Percentiles rank a stretch among this genome's conserved stretches.
Evolutionary conservation across 768 basidiomycete genomes (phyloP).

Genomic region (Mycena amicta): DNA sequence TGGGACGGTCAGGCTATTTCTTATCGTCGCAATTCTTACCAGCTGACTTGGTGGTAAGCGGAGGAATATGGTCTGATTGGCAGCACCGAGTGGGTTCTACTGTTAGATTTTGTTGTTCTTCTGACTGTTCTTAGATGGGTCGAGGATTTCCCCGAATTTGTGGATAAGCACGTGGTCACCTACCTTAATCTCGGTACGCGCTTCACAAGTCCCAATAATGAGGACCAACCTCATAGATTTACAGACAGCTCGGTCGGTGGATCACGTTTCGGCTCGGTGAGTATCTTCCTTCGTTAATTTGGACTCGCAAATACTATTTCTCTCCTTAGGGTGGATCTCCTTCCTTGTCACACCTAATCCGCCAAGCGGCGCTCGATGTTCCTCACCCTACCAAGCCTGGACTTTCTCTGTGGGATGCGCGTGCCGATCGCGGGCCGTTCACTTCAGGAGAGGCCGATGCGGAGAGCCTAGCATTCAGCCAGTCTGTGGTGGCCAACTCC

Average conservation of each 20-base stretch:
- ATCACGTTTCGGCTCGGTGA: constrained; percentile 51
- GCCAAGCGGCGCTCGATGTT: constrained; percentile 65
- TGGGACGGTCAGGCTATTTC: constrained; percentile 72
- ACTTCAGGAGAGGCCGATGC: constrained; percentile 32
- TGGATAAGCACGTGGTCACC: constrained; percentile 76
- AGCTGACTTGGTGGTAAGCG: constrained; percentile 9
- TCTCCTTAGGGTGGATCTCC: constrained; percentile 1
- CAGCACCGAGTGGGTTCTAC: constrained; percentile 61
- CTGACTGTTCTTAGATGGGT: constrained; percentile 51
- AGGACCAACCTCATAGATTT: background rate
- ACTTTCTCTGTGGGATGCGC: constrained; percentile 81
- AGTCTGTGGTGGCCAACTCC: constrained; percentile 1
- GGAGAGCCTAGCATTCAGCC: constrained; percentile 27
- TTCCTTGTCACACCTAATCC: constrained; percentile 62
- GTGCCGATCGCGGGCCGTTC: constrained; percentile 59
- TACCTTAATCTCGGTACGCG: constrained; percentile 77
- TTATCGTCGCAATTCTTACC: background rate
- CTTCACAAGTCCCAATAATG: constrained; percentile 3
- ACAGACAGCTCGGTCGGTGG: constrained; percentile 65
- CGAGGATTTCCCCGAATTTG: constrained; percentile 87
- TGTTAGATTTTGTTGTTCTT: background rate
- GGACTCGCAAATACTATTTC: too few relatives aligned
- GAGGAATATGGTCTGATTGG: constrained; percentile 53
- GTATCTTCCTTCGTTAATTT: background rate
- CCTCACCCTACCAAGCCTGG: constrained; percentile 69